phyloP scores from a whole-genome alignment of 1,139 yeast genomes.

The Taphrina populina region DNA sequence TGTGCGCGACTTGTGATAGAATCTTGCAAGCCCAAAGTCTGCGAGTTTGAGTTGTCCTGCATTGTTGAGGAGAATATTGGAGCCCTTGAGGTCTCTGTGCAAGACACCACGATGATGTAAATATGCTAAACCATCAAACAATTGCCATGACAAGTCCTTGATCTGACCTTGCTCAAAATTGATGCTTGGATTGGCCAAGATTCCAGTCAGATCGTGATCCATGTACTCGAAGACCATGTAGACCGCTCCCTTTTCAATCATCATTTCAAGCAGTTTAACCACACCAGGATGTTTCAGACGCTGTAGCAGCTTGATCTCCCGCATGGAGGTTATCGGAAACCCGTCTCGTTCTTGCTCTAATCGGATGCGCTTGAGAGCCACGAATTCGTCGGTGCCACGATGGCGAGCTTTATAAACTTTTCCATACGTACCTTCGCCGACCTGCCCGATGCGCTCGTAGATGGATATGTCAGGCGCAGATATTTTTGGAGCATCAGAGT shows the following conservation, averaged over 20 bases:
- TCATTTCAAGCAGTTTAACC: constrained; percentile 80
- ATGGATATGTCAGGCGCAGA: too few relatives aligned
- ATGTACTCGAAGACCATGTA: constrained; percentile 92
- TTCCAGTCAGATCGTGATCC: constrained; percentile 90
- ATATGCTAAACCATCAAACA: constrained; percentile 76
- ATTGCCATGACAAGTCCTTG: constrained; percentile 72
- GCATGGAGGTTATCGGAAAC: constrained; percentile 89
- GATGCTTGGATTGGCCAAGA: constrained; percentile 73
- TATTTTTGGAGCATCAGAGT: too few relatives aligned
- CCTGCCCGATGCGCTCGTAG: constrained; percentile 54
- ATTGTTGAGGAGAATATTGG: constrained; percentile 74
- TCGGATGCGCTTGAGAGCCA: constrained; percentile 80
- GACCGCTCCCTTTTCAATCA: constrained; percentile 72
- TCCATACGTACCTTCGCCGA: constrained; percentile 84
- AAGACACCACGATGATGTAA: constrained; percentile 75
- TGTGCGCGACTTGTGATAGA: constrained; percentile 46
- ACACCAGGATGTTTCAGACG: constrained; percentile 75
- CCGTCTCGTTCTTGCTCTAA: constrained; percentile 90
- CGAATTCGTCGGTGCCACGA: constrained; percentile 62
- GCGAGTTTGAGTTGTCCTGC: constrained; percentile 79
- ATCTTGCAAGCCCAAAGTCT: constrained; percentile 89
- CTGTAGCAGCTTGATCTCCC: constrained; percentile 85
- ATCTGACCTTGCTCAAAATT: constrained; percentile 63
- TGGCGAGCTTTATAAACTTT: constrained; percentile 76
- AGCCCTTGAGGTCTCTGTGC: constrained; percentile 89